These are phyloP conservation scores for Postia placenta DNA, from an alignment of 768 basidiomycete species.

Conservation along the genomic window DNA sequence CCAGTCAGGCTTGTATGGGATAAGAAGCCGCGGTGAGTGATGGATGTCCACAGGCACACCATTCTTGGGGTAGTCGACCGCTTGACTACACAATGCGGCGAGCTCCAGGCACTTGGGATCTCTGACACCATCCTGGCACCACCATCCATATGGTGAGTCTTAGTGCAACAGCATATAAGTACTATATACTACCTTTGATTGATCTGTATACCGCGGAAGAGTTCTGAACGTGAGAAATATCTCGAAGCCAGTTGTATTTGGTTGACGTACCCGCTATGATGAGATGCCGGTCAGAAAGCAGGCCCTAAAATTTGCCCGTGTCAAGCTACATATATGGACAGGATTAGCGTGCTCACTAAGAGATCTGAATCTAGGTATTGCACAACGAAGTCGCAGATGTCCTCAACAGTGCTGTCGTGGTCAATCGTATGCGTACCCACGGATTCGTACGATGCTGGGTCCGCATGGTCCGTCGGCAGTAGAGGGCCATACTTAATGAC, in stretches of 20 bases:
- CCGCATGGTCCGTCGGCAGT: slow-evolving; percentile 42
- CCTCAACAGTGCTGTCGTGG: slow-evolving; percentile 51
- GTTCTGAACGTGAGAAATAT: neutral
- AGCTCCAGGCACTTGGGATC: slow-evolving; percentile 52
- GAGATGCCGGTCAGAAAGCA: slow-evolving; percentile 62
- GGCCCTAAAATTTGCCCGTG: slow-evolving; percentile 40
- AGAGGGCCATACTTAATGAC: slow-evolving; percentile 51
- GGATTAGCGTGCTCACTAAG: slow-evolving; percentile 40
- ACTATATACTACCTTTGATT: slow-evolving; percentile 46
- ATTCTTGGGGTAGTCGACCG: slow-evolving; percentile 79
- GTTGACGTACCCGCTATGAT: slow-evolving; percentile 56
- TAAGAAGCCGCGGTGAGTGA: slow-evolving; percentile 46
- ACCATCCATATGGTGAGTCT: neutral
- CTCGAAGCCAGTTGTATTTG: neutral
- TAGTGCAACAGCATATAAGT: neutral
- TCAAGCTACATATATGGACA: slow-evolving; percentile 1
- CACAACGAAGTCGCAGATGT: slow-evolving; percentile 76
- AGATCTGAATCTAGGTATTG: slow-evolving; percentile 83
- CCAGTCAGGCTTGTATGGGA: slow-evolving; percentile 77
- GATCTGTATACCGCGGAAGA: slow-evolving; percentile 45
- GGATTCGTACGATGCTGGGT: slow-evolving; percentile 47
- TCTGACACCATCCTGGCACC: slow-evolving; percentile 58
- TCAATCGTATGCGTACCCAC: slow-evolving; percentile 16
- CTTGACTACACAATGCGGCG: slow-evolving; percentile 56
- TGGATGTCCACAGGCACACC: slow-evolving; percentile 56